Evolutionary conservation across 2,329 filamentous ascomycete genomes (phyloP).

Genomic region (Aspergillus viridinutans): DNA sequence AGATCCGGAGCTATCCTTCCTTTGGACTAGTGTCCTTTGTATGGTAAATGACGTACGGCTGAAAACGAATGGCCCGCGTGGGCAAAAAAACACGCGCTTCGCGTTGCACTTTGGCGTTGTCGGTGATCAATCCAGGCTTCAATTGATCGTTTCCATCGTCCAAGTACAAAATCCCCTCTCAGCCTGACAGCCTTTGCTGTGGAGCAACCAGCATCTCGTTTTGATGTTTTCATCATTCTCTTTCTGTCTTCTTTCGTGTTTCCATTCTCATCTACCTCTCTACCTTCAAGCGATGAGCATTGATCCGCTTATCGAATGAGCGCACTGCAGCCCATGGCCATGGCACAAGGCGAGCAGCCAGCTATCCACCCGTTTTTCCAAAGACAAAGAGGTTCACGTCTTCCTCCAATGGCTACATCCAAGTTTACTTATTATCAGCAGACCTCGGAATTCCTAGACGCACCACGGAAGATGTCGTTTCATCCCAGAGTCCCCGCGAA

Average conservation of each 20-base stretch:
- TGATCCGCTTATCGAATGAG: conserved; percentile 20
- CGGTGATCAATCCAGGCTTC: conserved; percentile 3
- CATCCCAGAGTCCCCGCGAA: background rate
- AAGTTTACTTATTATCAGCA: conserved; percentile 12
- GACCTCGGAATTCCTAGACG: conserved; percentile 13
- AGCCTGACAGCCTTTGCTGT: background rate
- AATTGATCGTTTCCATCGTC: conserved; percentile 4
- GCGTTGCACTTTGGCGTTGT: conserved; percentile 11
- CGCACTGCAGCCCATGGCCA: conserved; percentile 29
- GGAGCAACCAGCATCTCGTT: background rate
- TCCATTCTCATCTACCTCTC: background rate
- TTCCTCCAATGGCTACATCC: background rate
- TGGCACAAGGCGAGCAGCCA: conserved; percentile 37
- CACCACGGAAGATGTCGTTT: conserved; percentile 5
- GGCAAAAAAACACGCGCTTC: conserved; percentile 18
- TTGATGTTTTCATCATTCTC: background rate
- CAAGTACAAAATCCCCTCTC: background rate
- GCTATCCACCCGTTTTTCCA: conserved; percentile 41
- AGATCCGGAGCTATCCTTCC: conserved; percentile 3
- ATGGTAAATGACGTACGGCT: conserved; percentile 15
- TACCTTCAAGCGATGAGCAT: conserved; percentile 19
- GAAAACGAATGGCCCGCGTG: conserved; percentile 4
- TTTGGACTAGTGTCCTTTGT: background rate
- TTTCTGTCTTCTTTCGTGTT: background rate
- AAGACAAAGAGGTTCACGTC: conserved; percentile 34